Percentiles rank a stretch among this genome's conserved stretches.
Conservation (phyloP, 352 stramenopile species). For the Globisporangium radiosum region DNA sequence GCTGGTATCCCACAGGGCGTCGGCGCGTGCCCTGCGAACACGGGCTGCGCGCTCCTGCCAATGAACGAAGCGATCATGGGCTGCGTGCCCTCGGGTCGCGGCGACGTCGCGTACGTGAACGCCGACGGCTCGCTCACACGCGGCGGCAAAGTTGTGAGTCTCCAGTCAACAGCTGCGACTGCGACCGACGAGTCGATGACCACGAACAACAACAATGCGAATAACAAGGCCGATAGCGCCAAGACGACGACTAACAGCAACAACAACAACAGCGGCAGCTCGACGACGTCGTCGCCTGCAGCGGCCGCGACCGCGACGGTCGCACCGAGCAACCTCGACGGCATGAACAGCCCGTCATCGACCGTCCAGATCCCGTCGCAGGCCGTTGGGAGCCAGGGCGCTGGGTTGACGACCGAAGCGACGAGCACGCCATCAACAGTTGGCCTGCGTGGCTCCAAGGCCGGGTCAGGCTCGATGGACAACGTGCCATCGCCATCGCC, state of each 20-base stretch:
- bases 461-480: slow-evolving; percentile 7
- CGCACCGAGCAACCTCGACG: slow-evolving; percentile 7
- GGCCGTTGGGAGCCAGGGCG: slow-evolving; percentile 10
- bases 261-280: slow-evolving; percentile 5
- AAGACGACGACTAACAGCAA: neutral
- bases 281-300: slow-evolving; percentile 4
- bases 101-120: slow-evolving; percentile 67
- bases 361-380: neutral
- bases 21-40: slow-evolving; percentile 42
- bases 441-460: slow-evolving; percentile 10
- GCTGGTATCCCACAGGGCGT: slow-evolving; percentile 37
- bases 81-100: slow-evolving; percentile 39
- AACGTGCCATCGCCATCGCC: slow-evolving; percentile 3
- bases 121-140: slow-evolving; percentile 53
- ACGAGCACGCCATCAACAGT: neutral
- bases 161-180: neutral
- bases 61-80: slow-evolving; percentile 58
- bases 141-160: slow-evolving; percentile 27
- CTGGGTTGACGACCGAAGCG: neutral
- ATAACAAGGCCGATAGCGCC: slow-evolving; percentile 1
- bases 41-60: slow-evolving; percentile 54
- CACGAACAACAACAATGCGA: slow-evolving; percentile 14
- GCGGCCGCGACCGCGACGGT: neutral
- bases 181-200: neutral
- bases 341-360: neutral